These are phyloP conservation scores for Ogataea nakhonphanomensis DNA, from an alignment of 805 yeast species.

Conservation along the genomic window DNA sequence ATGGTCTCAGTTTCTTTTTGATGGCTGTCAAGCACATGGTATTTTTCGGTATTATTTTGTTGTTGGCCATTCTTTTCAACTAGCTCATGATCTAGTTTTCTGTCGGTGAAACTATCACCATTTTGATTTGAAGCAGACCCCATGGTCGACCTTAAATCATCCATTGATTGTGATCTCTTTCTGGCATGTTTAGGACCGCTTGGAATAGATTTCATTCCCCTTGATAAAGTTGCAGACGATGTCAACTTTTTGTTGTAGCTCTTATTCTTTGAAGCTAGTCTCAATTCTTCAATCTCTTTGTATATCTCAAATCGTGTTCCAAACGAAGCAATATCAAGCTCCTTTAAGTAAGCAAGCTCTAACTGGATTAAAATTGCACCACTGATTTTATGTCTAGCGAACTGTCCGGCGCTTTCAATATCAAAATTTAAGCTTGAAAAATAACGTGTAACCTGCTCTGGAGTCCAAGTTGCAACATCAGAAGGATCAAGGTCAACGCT, in stretches of 20 bases:
- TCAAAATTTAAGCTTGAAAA: conserved; percentile 75
- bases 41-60: conserved; percentile 4
- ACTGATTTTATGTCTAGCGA: conserved; percentile 82
- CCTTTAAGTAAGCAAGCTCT: conserved; percentile 83
- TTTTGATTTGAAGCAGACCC: background rate
- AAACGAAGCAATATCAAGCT: conserved; percentile 85
- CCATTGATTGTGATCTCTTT: conserved; percentile 50
- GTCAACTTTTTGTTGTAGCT: conserved; percentile 2
- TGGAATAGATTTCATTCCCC: background rate
- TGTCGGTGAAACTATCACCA: background rate
- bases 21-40: conserved; percentile 13
- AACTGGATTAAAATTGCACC: conserved; percentile 83
- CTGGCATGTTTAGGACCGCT: conserved; percentile 34
- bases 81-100: conserved; percentile 1
- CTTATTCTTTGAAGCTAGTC: conserved; percentile 27
- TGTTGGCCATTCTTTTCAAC: conserved; percentile 16
- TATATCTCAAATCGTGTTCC: conserved; percentile 93
- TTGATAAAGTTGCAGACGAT: background rate
- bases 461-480: conserved; percentile 67
- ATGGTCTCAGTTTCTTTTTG: conserved; percentile 15
- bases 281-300: conserved; percentile 78
- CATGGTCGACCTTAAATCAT: conserved; percentile 31
- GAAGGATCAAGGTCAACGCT: conserved; percentile 38
- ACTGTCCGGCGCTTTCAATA: conserved; percentile 67
- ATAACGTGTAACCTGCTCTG: conserved; percentile 79